Base-by-base conservation (phyloP, 2,329 filamentous ascomycete genomes). In the Fusarium luffae region DNA sequence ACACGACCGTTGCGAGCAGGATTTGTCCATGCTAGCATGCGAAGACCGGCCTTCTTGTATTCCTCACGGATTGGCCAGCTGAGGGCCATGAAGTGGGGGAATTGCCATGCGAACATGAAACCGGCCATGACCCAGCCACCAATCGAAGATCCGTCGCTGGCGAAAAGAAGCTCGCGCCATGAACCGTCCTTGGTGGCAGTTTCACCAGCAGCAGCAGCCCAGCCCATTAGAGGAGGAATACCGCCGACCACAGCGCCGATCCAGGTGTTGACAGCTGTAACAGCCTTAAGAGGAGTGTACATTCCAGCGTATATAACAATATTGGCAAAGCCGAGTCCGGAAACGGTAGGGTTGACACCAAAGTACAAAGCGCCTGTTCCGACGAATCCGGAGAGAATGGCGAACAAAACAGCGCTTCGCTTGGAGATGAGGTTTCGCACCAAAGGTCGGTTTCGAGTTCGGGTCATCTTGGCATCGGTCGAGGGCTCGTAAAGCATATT, bases 401-500 rank as follows among this genome's bases (percentile, higher is more conserved):
- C 96, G 77, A 98, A 99, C 18, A 92, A 71, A 4, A 93, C 81
- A 6, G 96, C 96, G 19, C 87, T 88, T 28, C 89, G 87, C 7
- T 85, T 85, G 37, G 89, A 90, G 42, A 99, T 84, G 3, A 99
- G 87, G 10, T 89, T 89, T 49, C 96, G 88, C 5, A 98, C 96
- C 1, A 99, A 85, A 0, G 96, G 96, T 7, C 96, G 84, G 74
- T 98, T 98, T 28, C 93, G 88, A 4, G 96, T 99, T n/a, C 96
- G 89, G 37, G 88, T 90, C 96, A 99, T 99, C 75, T 92, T 89
- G 47, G 94, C 93, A 79, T 99, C 96, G 77, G 94, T 94, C 63
- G 90, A 86, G 12, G 90, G 92, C 81, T 99, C 96, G 81, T 98
- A 94, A 62, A 98, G 89, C 96, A 99, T 99, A 81, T 99, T 99